Percentiles rank a stretch among this genome's conserved stretches.
phyloP scores from a whole-genome alignment of 2,329 filamentous ascomycete species.

The Dactylellina drechsleri region DNA sequence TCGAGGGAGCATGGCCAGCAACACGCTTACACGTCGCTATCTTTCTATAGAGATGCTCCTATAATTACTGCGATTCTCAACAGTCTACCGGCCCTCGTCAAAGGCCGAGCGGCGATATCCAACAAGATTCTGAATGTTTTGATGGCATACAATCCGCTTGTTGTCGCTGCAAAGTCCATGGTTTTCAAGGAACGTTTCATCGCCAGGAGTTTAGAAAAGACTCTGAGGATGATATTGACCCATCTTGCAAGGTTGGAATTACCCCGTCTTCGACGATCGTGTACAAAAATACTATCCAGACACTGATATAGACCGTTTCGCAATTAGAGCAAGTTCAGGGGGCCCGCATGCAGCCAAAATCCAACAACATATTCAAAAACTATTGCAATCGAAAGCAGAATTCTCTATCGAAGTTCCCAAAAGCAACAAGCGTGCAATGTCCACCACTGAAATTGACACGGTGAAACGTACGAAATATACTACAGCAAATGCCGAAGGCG shows the following conservation, averaged over 20 bases:
- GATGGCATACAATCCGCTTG: constrained; percentile 90
- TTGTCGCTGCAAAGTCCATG: constrained; percentile 78
- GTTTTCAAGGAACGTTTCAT: constrained; percentile 82
- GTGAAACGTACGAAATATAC: constrained; percentile 56
- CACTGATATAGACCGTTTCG: background rate
- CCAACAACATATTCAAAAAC: constrained; percentile 84
- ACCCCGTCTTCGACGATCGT: background rate
- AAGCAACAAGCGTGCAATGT: constrained; percentile 76
- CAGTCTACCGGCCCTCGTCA: constrained; percentile 82
- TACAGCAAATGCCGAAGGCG: constrained; percentile 56
- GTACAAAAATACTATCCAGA: background rate
- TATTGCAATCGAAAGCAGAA: constrained; percentile 80
- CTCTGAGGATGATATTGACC: constrained; percentile 81
- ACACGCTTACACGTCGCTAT: constrained; percentile 46
- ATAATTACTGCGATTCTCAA: constrained; percentile 92
- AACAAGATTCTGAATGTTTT: constrained; percentile 87
- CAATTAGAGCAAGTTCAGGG: constrained; percentile 74
- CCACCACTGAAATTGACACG: constrained; percentile 78
- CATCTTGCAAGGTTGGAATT: constrained; percentile 68
- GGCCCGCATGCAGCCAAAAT: constrained; percentile 80
- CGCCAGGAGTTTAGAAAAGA: constrained; percentile 94
- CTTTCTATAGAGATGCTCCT: constrained; percentile 76
- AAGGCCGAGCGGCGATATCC: constrained; percentile 80
- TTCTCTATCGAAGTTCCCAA: constrained; percentile 77
- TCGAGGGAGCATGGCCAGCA: constrained; percentile 13